A percentile compares a stretch with the other conserved stretches of the same genome.
These are phyloP conservation scores for Diaporthe sp. DNA, from an alignment of 2,329 filamentous ascomycete genomes.

Conservation along the genomic window DNA sequence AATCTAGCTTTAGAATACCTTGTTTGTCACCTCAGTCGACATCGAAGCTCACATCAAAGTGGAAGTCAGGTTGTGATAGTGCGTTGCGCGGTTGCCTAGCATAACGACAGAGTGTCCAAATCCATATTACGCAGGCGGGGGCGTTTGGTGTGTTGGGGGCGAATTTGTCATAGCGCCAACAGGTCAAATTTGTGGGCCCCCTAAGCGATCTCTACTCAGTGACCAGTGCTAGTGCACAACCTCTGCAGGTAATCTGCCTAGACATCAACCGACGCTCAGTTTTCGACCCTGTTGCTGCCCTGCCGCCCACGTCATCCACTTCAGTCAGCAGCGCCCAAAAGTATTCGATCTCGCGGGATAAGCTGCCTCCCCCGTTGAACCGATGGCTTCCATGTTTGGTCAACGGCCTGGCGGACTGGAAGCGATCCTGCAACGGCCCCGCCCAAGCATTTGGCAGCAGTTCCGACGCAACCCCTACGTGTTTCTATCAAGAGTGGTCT, in stretches of 20 bases:
- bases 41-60: too few relatives aligned
- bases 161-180: background rate
- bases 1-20: too few relatives aligned
- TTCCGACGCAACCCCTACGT: constrained; percentile 8
- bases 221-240: background rate
- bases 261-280: too few relatives aligned
- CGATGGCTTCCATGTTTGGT: constrained; percentile 8
- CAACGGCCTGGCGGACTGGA: background rate
- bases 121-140: too few relatives aligned
- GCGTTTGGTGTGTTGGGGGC: too few relatives aligned
- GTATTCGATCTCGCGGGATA: too few relatives aligned
- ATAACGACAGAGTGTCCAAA: background rate
- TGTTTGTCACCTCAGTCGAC: too few relatives aligned
- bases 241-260: too few relatives aligned
- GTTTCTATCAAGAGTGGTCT: background rate
- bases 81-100: background rate
- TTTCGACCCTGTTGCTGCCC: too few relatives aligned
- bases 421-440: constrained; percentile 6
- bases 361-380: background rate
- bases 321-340: too few relatives aligned
- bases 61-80: too few relatives aligned
- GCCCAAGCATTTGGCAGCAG: background rate
- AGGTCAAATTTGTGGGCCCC: background rate
- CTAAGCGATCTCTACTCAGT: background rate
- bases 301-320: too few relatives aligned